Percentiles rank a stretch among this genome's conserved stretches.
Conservation (phyloP, 164 flowering plant species). For the Chloranthus sessilifolius region DNA sequence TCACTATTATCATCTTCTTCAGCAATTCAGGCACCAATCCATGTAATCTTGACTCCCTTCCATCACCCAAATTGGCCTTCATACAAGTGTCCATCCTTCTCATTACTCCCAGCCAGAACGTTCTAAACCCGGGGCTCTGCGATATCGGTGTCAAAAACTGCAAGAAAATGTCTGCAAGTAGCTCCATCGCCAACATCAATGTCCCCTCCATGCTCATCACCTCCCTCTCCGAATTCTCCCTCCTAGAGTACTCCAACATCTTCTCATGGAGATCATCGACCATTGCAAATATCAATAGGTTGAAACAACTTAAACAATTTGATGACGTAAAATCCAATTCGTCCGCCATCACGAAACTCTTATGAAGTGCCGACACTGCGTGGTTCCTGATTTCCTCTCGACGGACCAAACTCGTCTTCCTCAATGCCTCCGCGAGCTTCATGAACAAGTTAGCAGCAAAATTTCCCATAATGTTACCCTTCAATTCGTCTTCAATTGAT, state of each 20-base stretch:
- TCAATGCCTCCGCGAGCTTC: constrained; percentile 65
- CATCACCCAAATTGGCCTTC: constrained; percentile 77
- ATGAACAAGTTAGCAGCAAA: constrained; percentile 41
- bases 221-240: constrained; percentile 68
- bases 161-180: constrained; percentile 56
- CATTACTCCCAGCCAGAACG: constrained; percentile 80
- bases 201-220: constrained; percentile 80
- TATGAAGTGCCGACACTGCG: constrained; percentile 49
- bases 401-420: constrained; percentile 70
- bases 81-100: constrained; percentile 93
- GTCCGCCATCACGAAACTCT: constrained; percentile 52
- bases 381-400: constrained; percentile 85
- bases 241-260: constrained; percentile 71
- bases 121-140: constrained; percentile 47
- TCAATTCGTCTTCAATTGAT: constrained; percentile 43
- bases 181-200: constrained; percentile 65
- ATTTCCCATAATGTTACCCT: constrained; percentile 18
- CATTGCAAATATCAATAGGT: constrained; percentile 74
- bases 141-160: constrained; percentile 52
- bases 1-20: constrained; percentile 49
- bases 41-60: constrained; percentile 37
- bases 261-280: constrained; percentile 91
- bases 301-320: constrained; percentile 46
- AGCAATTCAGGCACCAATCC: constrained; percentile 58
- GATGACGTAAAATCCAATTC: constrained; percentile 52